Evolutionary conservation across 352 stramenopile genomes (phyloP).

Genomic region (Pythium scleroteichum): DNA sequence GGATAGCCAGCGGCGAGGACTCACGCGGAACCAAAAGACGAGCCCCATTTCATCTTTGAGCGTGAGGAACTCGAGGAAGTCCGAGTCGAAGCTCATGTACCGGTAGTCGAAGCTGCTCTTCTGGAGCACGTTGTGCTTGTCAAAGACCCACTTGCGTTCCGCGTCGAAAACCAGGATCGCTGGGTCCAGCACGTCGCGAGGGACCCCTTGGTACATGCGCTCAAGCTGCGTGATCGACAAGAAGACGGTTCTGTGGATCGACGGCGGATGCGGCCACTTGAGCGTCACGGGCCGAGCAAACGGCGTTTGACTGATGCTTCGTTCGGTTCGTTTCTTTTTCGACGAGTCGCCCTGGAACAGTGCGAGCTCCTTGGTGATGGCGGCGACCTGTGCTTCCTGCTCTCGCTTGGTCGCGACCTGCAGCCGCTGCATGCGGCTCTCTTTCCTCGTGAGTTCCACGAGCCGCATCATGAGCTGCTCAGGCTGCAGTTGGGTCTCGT

Average conservation of each 20-base stretch:
- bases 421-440: conserved; percentile 65
- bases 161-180: conserved; percentile 69
- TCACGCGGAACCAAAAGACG: conserved; percentile 76
- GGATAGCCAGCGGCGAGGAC: conserved; percentile 6
- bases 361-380: conserved; percentile 59
- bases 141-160: conserved; percentile 74
- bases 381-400: conserved; percentile 41
- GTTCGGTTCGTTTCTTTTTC: conserved; percentile 2
- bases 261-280: conserved; percentile 57
- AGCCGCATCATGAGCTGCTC: conserved; percentile 72
- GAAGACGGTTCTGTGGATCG: conserved; percentile 61
- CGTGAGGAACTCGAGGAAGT: conserved; percentile 75
- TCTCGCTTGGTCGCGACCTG: conserved; percentile 66
- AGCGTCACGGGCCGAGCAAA: conserved; percentile 49
- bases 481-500: conserved; percentile 63
- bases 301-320: not conserved
- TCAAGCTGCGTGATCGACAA: conserved; percentile 71
- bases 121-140: conserved; percentile 67
- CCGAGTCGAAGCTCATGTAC: conserved; percentile 75
- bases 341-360: not conserved
- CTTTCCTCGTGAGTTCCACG: conserved; percentile 56
- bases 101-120: conserved; percentile 69
- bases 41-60: conserved; percentile 71
- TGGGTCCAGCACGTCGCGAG: conserved; percentile 62
- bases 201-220: conserved; percentile 57